Percentiles rank a stretch among this genome's conserved stretches.
These are phyloP conservation scores for Arabis alpina DNA, from an alignment of 345 rosid genomes.

Conservation along the genomic window DNA sequence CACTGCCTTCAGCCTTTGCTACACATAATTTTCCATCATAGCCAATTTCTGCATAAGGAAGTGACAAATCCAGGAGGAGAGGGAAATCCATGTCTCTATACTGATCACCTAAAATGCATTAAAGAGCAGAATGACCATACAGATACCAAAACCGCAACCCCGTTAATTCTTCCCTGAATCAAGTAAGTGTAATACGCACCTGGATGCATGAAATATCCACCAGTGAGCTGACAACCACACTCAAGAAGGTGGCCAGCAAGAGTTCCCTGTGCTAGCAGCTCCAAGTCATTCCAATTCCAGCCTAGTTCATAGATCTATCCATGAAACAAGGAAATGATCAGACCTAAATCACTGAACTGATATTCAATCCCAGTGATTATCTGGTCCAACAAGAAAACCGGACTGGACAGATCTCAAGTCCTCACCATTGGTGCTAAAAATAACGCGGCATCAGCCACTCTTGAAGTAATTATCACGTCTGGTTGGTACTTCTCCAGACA, in stretches of 20 bases:
- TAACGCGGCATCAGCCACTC: slow-evolving; percentile 90
- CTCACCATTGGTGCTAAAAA: slow-evolving; percentile 95
- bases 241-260: slow-evolving; percentile 92
- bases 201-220: slow-evolving; percentile 99
- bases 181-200: slow-evolving; percentile 48
- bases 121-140: slow-evolving; percentile 26
- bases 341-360: not conserved
- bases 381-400: slow-evolving; percentile 12
- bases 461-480: slow-evolving; percentile 77
- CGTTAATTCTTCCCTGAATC: slow-evolving; percentile 8
- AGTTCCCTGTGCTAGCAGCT: slow-evolving; percentile 83
- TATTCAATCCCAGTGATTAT: not conserved
- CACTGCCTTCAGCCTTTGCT: slow-evolving; percentile 74
- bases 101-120: slow-evolving; percentile 62
- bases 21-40: slow-evolving; percentile 64
- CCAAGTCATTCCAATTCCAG: slow-evolving; percentile 90
- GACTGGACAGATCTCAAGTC: not conserved
- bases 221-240: slow-evolving; percentile 98
- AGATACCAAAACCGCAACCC: not conserved
- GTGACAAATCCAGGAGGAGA: slow-evolving; percentile 72
- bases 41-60: slow-evolving; percentile 82
- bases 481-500: slow-evolving; percentile 86
- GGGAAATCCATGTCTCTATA: slow-evolving; percentile 61
- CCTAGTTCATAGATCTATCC: slow-evolving; percentile 85
- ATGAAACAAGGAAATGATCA: slow-evolving; percentile 18